Percentiles rank a stretch among this genome's conserved stretches.
Evolutionary conservation across 129 eudicot species (phyloP).

Genomic region (Rutidosis leptorrhynchoides): DNA sequence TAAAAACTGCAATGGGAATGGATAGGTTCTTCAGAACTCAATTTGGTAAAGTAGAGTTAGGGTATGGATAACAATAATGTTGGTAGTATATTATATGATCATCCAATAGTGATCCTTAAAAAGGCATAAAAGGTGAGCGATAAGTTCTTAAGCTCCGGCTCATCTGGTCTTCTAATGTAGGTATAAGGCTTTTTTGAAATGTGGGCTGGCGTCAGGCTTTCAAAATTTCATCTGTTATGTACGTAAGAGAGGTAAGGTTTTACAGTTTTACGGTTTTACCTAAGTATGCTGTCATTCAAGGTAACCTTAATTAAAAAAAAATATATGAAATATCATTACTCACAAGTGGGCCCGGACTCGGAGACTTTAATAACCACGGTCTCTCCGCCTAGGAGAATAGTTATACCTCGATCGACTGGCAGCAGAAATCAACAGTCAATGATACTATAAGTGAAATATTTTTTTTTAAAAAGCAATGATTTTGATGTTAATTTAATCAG

Average conservation of each 20-base stretch:
- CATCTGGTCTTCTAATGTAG: slow-evolving; percentile 18
- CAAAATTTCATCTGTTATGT: slow-evolving; percentile 9
- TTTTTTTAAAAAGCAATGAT: neutral
- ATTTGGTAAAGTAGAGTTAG: slow-evolving; percentile 3
- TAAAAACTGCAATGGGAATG: neutral
- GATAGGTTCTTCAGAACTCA: slow-evolving; percentile 13
- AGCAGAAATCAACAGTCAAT: neutral
- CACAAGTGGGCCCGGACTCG: slow-evolving; percentile 1
- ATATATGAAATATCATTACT: neutral
- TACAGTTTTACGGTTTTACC: too few species aligned
- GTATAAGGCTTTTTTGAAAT: slow-evolving; percentile 1
- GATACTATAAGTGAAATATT: neutral
- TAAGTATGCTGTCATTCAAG: neutral
- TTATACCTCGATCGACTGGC: slow-evolving; percentile 12
- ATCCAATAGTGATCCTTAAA: neutral
- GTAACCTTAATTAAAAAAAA: neutral
- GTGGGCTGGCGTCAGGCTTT: slow-evolving; percentile 22
- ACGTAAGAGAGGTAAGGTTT: neutral
- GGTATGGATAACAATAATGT: slow-evolving; percentile 5
- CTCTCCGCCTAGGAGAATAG: slow-evolving; percentile 1
- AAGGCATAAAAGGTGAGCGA: slow-evolving; percentile 1
- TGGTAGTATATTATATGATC: neutral
- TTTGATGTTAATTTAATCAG: neutral
- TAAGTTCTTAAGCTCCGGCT: neutral
- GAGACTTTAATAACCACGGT: slow-evolving; percentile 7